phyloP scores from a whole-genome alignment of 1,284 basidiomycete genomes.

The Farysia itapuensis region DNA sequence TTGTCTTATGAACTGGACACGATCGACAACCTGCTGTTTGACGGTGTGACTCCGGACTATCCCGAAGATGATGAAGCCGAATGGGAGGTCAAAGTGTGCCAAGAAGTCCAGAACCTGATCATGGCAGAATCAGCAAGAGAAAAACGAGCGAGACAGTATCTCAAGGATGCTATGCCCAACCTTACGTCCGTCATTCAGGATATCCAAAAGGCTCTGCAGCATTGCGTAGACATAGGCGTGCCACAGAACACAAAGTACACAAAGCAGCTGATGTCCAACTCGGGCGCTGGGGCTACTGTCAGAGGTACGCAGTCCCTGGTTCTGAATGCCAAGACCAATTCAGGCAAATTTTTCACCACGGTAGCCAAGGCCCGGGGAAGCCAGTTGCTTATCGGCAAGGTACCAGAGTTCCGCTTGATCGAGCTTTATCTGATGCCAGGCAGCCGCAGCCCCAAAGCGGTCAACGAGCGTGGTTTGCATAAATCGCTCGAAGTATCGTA shows the following conservation, averaged over 20 bases:
- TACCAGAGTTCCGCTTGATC: conserved; percentile 33
- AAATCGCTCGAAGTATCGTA: conserved; percentile 44
- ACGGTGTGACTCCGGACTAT: conserved; percentile 18
- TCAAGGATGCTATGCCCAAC: conserved; percentile 18
- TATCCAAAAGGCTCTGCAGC: conserved; percentile 30
- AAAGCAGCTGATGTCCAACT: conserved; percentile 24
- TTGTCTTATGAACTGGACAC: conserved; percentile 12
- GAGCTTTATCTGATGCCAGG: conserved; percentile 46
- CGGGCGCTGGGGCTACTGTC: conserved; percentile 7
- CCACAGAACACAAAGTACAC: conserved; percentile 38
- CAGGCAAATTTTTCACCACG: conserved; percentile 43
- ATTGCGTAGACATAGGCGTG: conserved; percentile 41
- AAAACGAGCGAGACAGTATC: conserved; percentile 32
- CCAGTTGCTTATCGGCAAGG: conserved; percentile 29
- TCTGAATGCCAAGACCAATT: conserved; percentile 36
- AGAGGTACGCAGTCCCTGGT: conserved; percentile 27
- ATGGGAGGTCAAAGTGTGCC: conserved; percentile 34
- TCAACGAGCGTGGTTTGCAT: conserved; percentile 36
- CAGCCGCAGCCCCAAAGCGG: conserved; percentile 20
- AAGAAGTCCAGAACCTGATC: conserved; percentile 16
- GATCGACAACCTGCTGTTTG: conserved; percentile 20
- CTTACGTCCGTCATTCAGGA: conserved; percentile 23
- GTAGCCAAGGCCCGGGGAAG: conserved; percentile 41
- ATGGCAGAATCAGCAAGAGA: conserved; percentile 39
- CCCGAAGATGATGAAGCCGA: conserved; percentile 23